Base-by-base conservation (phyloP, 2,329 filamentous ascomycete species). In the Microsporum ferrugineum region DNA sequence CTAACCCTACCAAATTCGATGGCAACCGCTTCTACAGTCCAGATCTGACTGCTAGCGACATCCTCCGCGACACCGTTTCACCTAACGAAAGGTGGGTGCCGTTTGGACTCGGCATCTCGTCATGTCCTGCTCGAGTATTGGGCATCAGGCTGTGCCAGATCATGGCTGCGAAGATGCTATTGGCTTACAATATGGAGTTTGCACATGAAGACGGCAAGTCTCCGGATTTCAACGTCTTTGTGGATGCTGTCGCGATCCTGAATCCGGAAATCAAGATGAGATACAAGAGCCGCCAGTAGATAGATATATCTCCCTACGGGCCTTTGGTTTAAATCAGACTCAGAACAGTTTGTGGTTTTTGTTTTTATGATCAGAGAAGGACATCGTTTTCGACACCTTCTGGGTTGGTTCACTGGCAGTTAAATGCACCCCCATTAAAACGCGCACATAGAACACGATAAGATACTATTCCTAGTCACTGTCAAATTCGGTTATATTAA, bases 201-300 rank as follows among this genome's bases (percentile, higher is more conserved):
- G 56, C 17, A 36, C 36, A 58, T 43, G 34, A 58, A 14, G 39
- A 43, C 14, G 39, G 34, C 7, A 43, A 41, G n/a, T 29, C 10
- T n/a, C 51, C 27, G 14, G 45, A 55, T n/a, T 55, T 55, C n/a
- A 34, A 55, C 31, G 2, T 55, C n/a, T 36, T 36, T 23, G 14
- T 55, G 2, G 51, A 55, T 55, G 51, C 51, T 17, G 51, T 55
- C 7, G 51, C 29, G 8, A 31, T 31, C 3, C 51, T 31, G 10
- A 55, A 55, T n/a, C 51, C 51, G 17, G 51, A 55, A 31, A 36
- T 55, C 14, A 55, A 17, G 51, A 55, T 55, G 51, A 31, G 51
- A 34, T 55, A 17, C 31, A 55, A 36, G 14, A 36, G n/a, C 12
- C 51, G 51, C n/a, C 51, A 55, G 27, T 51, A 51, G 27, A 31